A percentile compares a stretch with the other conserved stretches of the same genome.
Evolutionary conservation across 805 yeast genomes (phyloP).

Genomic region (Candida germanica): DNA sequence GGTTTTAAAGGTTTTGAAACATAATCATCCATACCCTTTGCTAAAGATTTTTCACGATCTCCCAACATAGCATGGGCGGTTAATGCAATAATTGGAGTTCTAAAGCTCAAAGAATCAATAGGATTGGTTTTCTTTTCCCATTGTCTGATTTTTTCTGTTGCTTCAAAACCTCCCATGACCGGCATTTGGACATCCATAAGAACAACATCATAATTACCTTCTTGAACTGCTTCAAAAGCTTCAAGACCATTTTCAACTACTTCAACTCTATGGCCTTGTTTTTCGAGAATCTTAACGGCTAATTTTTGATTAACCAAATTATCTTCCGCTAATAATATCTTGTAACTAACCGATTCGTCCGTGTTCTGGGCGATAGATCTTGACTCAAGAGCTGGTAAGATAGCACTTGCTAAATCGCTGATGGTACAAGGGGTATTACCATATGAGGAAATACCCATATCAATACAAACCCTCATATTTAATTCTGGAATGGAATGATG

Average conservation of each 20-base stretch:
- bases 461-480: constrained; percentile 78
- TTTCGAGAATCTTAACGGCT: constrained; percentile 80
- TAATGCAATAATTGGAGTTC: constrained; percentile 85
- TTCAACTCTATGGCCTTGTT: constrained; percentile 78
- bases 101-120: constrained; percentile 61
- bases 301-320: constrained; percentile 83
- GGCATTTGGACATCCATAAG: constrained; percentile 97
- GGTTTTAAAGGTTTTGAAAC: constrained; percentile 87
- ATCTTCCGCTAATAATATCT: constrained; percentile 80
- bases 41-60: constrained; percentile 80
- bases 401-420: constrained; percentile 75
- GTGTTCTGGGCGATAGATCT: constrained; percentile 76
- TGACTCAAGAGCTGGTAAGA: constrained; percentile 82
- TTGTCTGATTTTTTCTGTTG: constrained; percentile 79
- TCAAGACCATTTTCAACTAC: constrained; percentile 86
- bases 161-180: constrained; percentile 92
- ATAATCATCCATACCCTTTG: constrained; percentile 91
- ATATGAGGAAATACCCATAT: constrained; percentile 81
- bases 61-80: constrained; percentile 96
- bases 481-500: constrained; percentile 74
- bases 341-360: constrained; percentile 73
- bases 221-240: constrained; percentile 72
- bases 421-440: constrained; percentile 87
- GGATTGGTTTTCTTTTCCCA: constrained; percentile 84
- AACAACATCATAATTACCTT: constrained; percentile 70